phyloP scores from a whole-genome alignment of 257 asterid genomes.

The Scutellaria minor region DNA sequence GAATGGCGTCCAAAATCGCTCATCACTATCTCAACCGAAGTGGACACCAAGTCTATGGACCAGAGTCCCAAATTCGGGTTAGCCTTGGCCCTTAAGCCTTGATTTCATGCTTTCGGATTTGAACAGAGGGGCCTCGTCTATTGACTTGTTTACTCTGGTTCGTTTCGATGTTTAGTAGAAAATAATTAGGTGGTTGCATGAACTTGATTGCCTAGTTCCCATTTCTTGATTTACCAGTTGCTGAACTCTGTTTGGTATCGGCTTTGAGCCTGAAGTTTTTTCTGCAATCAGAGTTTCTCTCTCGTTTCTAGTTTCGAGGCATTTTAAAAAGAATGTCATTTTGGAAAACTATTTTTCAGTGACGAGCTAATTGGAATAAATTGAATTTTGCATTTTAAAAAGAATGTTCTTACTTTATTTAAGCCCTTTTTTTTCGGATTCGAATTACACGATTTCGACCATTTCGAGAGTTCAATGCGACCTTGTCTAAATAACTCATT shows the following conservation, averaged over 20 bases:
- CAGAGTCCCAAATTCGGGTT: constrained; percentile 64
- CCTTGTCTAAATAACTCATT: no score
- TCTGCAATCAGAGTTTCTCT: constrained; percentile 24
- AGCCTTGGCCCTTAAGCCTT: constrained; percentile 65
- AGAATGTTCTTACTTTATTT: background rate
- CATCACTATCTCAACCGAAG: constrained; percentile 54
- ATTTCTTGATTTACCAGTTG: constrained; percentile 15
- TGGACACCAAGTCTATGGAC: constrained; percentile 59
- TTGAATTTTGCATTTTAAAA: background rate
- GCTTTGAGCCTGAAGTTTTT: constrained; percentile 35
- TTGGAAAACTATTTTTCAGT: constrained; percentile 14
- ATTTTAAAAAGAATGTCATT: constrained; percentile 11
- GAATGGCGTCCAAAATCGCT: constrained; percentile 71
- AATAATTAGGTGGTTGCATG: constrained; percentile 27
- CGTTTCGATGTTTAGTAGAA: constrained; percentile 16
- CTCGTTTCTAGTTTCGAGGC: constrained; percentile 8
- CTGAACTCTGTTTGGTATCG: background rate
- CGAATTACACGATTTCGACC: no score
- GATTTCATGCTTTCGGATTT: constrained; percentile 13
- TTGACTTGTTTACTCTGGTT: background rate
- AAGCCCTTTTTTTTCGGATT: background rate
- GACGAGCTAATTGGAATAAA: constrained; percentile 16
- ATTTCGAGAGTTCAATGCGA: no score
- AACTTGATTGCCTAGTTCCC: constrained; percentile 28
- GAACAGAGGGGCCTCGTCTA: background rate